Evolutionary conservation across 2,329 filamentous ascomycete species (phyloP).

Genomic region (Zasmidium cellare): DNA sequence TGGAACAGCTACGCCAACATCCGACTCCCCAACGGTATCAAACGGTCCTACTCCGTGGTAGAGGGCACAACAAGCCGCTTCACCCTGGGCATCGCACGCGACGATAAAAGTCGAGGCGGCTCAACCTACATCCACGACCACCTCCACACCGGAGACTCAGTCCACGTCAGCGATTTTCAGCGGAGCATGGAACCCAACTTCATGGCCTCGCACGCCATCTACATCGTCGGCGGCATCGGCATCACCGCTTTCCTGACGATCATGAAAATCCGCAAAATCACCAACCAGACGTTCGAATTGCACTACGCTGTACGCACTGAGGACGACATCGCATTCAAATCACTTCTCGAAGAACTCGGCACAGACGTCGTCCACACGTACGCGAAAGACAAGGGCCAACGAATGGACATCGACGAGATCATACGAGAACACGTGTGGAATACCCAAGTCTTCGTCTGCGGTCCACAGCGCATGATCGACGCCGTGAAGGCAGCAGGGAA

Average conservation of each 20-base stretch:
- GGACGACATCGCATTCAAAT: neutral
- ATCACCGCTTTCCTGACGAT: neutral
- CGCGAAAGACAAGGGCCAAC: neutral
- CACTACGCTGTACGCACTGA: neutral
- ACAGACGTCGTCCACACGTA: neutral
- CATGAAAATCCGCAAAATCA: neutral
- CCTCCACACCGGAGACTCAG: neutral
- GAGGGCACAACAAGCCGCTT: neutral
- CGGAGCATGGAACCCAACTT: neutral
- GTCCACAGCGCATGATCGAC: neutral
- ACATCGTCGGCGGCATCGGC: neutral
- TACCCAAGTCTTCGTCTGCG: neutral
- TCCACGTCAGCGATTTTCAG: neutral
- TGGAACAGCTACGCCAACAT: neutral
- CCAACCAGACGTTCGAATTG: neutral
- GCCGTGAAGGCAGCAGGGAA: neutral
- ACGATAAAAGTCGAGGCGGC: neutral
- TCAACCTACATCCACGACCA: neutral
- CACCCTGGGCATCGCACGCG: neutral
- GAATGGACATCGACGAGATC: neutral
- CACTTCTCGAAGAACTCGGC: neutral
- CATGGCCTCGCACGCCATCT: neutral
- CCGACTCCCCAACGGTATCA: neutral
- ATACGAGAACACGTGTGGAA: neutral
- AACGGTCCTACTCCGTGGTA: neutral